A percentile compares a stretch with the other conserved stretches of the same genome.
phyloP scores from a whole-genome alignment of 202 grass and related monocot species.

The Zizania palustris region DNA sequence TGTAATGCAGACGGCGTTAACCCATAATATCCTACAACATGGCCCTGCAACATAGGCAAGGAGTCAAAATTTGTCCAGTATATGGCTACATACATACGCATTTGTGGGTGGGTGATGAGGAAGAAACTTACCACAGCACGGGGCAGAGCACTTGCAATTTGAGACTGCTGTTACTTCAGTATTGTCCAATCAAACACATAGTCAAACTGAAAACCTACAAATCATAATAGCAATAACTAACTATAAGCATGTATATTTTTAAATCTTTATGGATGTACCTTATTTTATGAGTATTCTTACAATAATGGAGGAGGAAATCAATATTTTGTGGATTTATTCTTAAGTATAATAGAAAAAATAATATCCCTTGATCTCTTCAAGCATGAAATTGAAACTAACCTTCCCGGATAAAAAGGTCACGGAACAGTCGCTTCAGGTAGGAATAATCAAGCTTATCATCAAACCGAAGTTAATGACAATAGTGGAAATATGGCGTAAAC shows the following conservation, averaged over 20 bases:
- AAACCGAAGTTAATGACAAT: slow-evolving; percentile 86
- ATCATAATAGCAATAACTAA: slow-evolving; percentile 34
- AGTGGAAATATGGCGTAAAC: slow-evolving; percentile 97
- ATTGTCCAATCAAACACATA: slow-evolving; percentile 99
- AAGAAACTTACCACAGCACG: slow-evolving; percentile 53
- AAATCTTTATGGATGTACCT: background rate
- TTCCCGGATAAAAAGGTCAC: slow-evolving; percentile 95
- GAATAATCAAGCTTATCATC: slow-evolving; percentile 96
- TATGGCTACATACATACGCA: slow-evolving; percentile 12
- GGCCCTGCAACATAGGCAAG: slow-evolving; percentile 55
- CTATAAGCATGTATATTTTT: background rate
- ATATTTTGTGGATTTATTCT: background rate
- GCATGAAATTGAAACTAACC: slow-evolving; percentile 48
- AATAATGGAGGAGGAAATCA: background rate
- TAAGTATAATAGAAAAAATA: background rate
- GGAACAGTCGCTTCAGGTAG: slow-evolving; percentile 91
- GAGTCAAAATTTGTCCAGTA: slow-evolving; percentile 11
- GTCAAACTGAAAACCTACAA: slow-evolving; percentile 97
- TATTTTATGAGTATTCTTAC: background rate
- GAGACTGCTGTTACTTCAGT: slow-evolving; percentile 95
- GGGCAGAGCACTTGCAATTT: slow-evolving; percentile 81
- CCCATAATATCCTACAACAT: slow-evolving; percentile 68
- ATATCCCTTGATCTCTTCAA: slow-evolving; percentile 10
- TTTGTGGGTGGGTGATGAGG: background rate
- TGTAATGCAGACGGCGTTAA: slow-evolving; percentile 64